Conservation (phyloP, 2,329 filamentous ascomycete species). For the Ophiocordyceps camponoti-saundersi region DNA sequence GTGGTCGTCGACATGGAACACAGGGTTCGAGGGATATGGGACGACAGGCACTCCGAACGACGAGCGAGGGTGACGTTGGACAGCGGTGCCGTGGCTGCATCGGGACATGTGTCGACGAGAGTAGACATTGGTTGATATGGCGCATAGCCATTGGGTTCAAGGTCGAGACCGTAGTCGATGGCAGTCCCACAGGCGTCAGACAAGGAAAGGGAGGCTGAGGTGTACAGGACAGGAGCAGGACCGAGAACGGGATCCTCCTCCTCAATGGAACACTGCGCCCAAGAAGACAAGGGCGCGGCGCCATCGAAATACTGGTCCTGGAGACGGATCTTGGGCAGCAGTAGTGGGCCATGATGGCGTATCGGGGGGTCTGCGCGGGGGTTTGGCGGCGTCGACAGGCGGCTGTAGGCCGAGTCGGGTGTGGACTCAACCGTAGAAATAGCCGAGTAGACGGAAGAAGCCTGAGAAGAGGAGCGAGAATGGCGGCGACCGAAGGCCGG, state of each 20-base stretch:
- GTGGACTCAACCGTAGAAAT: conserved; percentile 41
- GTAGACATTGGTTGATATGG: neutral
- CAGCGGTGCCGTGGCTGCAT: neutral
- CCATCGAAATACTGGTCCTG: conserved; percentile 61
- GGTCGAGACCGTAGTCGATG: neutral
- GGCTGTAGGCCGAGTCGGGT: conserved; percentile 49
- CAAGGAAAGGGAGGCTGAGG: conserved; percentile 39
- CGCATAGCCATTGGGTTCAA: conserved; percentile 10
- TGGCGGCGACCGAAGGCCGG: conserved; percentile 33
- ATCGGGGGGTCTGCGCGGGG: conserved; percentile 49
- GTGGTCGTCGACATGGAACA: conserved; percentile 40
- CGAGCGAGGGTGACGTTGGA: neutral
- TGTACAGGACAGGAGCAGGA: conserved; percentile 41
- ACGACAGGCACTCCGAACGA: neutral
- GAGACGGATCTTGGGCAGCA: conserved; percentile 71
- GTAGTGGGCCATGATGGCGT: conserved; percentile 59
- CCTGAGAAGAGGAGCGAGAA: conserved; percentile 46
- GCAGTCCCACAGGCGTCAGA: neutral
- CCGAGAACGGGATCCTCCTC: conserved; percentile 5
- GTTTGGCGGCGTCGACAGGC: conserved; percentile 43
- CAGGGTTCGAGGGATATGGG: conserved; percentile 2
- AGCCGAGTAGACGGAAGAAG: conserved; percentile 43
- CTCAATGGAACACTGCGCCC: conserved; percentile 5
- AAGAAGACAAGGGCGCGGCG: conserved; percentile 20
- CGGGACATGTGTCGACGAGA: neutral